These are phyloP conservation scores for Globisporangium cederbergense DNA, from an alignment of 352 stramenopile genomes.

Conservation along the genomic window DNA sequence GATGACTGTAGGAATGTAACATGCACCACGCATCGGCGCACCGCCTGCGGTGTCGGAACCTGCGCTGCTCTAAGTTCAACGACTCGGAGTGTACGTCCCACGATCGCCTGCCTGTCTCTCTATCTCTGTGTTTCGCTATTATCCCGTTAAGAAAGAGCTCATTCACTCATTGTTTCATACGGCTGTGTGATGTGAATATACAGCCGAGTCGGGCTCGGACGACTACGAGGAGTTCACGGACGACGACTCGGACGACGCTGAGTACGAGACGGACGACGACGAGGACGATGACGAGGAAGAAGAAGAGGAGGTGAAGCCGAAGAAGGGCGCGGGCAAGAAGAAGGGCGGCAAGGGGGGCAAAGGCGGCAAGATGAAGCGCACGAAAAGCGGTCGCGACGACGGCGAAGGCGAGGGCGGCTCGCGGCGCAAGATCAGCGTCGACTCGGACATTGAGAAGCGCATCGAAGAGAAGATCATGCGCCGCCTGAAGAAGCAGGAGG, in stretches of 20 bases:
- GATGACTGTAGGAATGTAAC: conserved; percentile 64
- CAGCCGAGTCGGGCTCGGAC: conserved; percentile 76
- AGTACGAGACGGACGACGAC: conserved; percentile 69
- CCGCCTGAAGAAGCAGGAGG: conserved; percentile 85
- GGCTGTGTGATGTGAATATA: not conserved
- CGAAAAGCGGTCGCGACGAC: conserved; percentile 46
- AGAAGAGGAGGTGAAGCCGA: conserved; percentile 62
- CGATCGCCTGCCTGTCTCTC: not conserved
- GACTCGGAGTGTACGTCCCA: conserved; percentile 76
- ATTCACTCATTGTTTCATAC: not conserved
- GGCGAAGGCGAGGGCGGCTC: conserved; percentile 30
- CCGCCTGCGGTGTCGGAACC: conserved; percentile 79
- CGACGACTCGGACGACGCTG: conserved; percentile 57
- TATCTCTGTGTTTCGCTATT: not conserved
- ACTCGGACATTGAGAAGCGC: conserved; percentile 75
- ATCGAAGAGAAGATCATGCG: conserved; percentile 88
- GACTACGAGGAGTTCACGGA: conserved; percentile 51
- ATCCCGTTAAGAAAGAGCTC: not conserved
- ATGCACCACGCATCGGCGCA: conserved; percentile 88
- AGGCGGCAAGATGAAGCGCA: conserved; percentile 33
- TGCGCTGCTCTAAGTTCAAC: conserved; percentile 88
- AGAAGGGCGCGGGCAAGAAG: conserved; percentile 52
- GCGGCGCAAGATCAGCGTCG: conserved; percentile 56
- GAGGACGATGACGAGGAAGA: conserved; percentile 58
- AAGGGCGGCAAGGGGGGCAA: conserved; percentile 24